These are phyloP conservation scores for Xylaria intraflava DNA, from an alignment of 495 filamentous ascomycete species.

Conservation along the genomic window DNA sequence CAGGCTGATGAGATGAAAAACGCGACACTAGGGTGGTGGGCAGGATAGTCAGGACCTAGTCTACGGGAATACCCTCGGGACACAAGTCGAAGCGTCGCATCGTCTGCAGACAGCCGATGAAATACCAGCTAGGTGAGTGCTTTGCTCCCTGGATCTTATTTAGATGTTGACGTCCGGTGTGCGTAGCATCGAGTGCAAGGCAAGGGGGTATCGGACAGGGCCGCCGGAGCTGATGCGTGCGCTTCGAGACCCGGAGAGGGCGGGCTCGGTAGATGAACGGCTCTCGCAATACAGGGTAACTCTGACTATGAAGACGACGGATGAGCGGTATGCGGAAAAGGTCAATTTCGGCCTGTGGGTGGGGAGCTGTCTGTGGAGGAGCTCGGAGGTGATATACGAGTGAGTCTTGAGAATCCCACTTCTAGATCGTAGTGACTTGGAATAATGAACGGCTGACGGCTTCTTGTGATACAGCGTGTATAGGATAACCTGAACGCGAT, in stretches of 20 bases:
- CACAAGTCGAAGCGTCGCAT: slow-evolving; percentile 48
- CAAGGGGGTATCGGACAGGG: slow-evolving; percentile 52
- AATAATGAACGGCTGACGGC: neutral
- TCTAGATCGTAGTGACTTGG: no score
- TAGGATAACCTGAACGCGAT: slow-evolving; percentile 12
- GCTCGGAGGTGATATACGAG: slow-evolving; percentile 43
- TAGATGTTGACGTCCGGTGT: neutral
- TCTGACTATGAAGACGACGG: slow-evolving; percentile 54
- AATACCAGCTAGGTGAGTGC: slow-evolving; percentile 44
- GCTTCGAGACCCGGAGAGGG: slow-evolving; percentile 44
- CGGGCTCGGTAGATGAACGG: slow-evolving; percentile 49
- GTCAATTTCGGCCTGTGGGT: slow-evolving; percentile 58
- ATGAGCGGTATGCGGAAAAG: slow-evolving; percentile 52
- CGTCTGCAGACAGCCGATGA: slow-evolving; percentile 53
- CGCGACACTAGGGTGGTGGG: slow-evolving; percentile 43
- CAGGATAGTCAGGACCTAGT: slow-evolving; percentile 38
- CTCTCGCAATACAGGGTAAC: slow-evolving; percentile 53
- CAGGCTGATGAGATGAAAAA: neutral
- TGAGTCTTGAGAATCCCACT: no score
- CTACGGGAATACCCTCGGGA: slow-evolving; percentile 49
- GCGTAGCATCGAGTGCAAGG: slow-evolving; percentile 47
- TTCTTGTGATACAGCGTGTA: slow-evolving; percentile 20
- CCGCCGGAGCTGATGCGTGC: slow-evolving; percentile 53
- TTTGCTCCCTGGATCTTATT: neutral
- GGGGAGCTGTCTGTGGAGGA: slow-evolving; percentile 51